Base-by-base conservation (phyloP, 1,139 yeast species). In the Scheffersomyces illinoinensis region DNA sequence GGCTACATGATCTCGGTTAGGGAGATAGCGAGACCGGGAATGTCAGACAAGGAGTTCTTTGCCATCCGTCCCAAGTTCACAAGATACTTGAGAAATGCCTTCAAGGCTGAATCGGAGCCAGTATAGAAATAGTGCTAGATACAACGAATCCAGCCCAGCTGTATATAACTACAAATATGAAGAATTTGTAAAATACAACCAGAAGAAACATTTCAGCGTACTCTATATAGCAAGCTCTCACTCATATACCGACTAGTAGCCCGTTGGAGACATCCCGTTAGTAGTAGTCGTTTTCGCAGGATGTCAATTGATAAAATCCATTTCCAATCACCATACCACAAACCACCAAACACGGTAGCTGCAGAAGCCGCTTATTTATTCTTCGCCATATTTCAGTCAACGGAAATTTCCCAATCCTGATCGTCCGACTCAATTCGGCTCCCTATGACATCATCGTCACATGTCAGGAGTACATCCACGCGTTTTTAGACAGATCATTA, bases 1-100 rank as follows among this genome's bases (percentile, higher is more conserved):
- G 86, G 84, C 0, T 84, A 82, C 72, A 57, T 85, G 6, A 73
- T 81, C 49, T 48, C 51, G 14, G 51, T 48, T 48, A 20, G 24
- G 51, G 51, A 48, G 21, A 6, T 48, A n/a, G 51, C 21, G 10
- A 48, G 7, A 18, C 51, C 51, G 5, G 51, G 21, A 6, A 48
- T 48, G 51, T 20, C 51, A 20, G 51, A 48, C 24, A 48, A 24
- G 21, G 51, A 48, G 24, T 48, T 48, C 51, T 48, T 48, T 48
- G 51, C 24, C n/a, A 20, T 48, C 21, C 51, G 51, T 20, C 51
- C 51, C 12, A 21, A 17, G 21, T 24, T 48, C 21, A 24, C n/a
- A 17, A 48, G 51, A 20, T 48, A 48, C 24, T 20, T 48, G 21
- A 48, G 51, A 48, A 48, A 48, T 20, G 24, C 26, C 8, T 48